These are phyloP conservation scores for Trypanosoma mega DNA, from an alignment of 208 protist genomes.

Conservation along the genomic window DNA sequence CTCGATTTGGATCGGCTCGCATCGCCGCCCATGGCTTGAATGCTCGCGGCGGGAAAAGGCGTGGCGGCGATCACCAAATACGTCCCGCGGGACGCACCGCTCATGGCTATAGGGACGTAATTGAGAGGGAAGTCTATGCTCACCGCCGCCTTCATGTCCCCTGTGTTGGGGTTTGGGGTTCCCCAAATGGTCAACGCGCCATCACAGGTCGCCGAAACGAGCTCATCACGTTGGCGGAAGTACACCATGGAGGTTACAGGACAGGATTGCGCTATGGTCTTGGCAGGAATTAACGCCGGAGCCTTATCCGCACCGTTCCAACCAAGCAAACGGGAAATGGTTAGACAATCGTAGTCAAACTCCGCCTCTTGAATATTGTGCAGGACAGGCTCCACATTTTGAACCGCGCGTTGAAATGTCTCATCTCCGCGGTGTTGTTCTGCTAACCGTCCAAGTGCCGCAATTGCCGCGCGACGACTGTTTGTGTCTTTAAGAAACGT, in stretches of 20 bases:
- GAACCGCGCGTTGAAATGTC: conserved; percentile 35
- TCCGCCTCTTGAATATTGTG: conserved; percentile 39
- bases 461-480: conserved; percentile 44
- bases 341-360: conserved; percentile 66
- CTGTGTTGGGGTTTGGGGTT: conserved; percentile 25
- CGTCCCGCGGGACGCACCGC: conserved; percentile 44
- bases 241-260: conserved; percentile 70
- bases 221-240: conserved; percentile 65
- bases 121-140: conserved; percentile 43
- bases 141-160: conserved; percentile 21
- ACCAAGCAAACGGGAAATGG: conserved; percentile 51
- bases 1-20: conserved; percentile 5
- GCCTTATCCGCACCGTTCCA: conserved; percentile 18
- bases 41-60: conserved; percentile 35
- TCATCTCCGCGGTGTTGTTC: conserved; percentile 41
- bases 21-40: conserved; percentile 20
- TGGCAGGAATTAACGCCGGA: conserved; percentile 15
- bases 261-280: conserved; percentile 18
- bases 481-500: conserved; percentile 37
- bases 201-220: conserved; percentile 64
- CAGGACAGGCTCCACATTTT: conserved; percentile 38
- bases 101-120: conserved; percentile 60
- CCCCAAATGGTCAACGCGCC: conserved; percentile 73
- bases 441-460: conserved; percentile 51
- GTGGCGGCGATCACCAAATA: conserved; percentile 61